Conservation (phyloP, 306 rosid species). For the Astragalus membranaceus region DNA sequence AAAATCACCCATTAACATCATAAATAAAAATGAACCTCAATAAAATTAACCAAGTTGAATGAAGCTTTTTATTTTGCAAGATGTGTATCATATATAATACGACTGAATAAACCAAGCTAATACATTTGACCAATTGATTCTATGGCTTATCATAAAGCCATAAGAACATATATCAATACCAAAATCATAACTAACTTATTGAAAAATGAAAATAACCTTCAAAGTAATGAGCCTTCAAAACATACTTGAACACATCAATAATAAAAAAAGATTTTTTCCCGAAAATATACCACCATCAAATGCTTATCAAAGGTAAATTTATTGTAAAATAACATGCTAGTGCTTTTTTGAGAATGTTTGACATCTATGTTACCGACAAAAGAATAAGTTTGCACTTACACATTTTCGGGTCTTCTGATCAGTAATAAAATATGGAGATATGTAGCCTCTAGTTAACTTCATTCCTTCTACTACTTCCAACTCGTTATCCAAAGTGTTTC, state of each 20-base stretch:
- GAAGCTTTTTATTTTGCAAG: neutral
- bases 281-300: neutral
- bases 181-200: neutral
- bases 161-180: neutral
- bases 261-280: neutral
- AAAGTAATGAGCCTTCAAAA: neutral
- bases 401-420: conserved; percentile 86
- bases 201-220: conserved; percentile 5
- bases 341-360: neutral
- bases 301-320: neutral
- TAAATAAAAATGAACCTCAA: neutral
- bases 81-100: neutral
- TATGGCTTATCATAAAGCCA: neutral
- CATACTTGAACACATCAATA: neutral
- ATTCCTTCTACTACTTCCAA: conserved; percentile 98
- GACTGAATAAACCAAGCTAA: conserved; percentile 10
- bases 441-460: conserved; percentile 79
- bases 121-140: conserved; percentile 3
- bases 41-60: neutral
- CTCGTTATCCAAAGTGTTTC: conserved; percentile 89
- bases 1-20: conserved; percentile 10
- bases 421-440: conserved; percentile 88
- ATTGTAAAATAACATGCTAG: neutral
- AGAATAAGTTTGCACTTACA: conserved; percentile 46
- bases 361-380: conserved; percentile 11